A percentile compares a stretch with the other conserved stretches of the same genome.
Conservation (phyloP, 176 grass and related monocot genomes). For the Paspalum notatum region DNA sequence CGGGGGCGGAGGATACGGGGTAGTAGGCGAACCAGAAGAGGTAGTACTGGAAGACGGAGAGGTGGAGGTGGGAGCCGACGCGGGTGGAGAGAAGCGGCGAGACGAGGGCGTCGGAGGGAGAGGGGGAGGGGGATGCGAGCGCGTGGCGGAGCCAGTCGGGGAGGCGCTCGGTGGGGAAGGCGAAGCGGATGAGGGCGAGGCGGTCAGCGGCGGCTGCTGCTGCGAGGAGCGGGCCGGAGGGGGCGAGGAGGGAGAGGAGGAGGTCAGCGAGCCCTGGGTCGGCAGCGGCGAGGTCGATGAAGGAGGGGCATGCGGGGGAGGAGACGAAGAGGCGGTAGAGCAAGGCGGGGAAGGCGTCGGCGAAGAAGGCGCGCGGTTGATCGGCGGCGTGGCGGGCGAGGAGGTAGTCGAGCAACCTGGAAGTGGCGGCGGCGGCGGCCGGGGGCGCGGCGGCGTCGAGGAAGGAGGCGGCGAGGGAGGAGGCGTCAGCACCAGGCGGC, state of each 20-base stretch:
- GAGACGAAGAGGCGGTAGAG: slow-evolving; percentile 64
- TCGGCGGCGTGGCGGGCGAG: slow-evolving; percentile 65
- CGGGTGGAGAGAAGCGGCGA: slow-evolving; percentile 62
- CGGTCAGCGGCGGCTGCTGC: slow-evolving; percentile 62
- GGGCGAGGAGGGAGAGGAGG: slow-evolving; percentile 60
- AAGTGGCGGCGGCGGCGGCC: slow-evolving; percentile 46
- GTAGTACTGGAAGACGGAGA: slow-evolving; percentile 87
- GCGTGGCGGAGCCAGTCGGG: slow-evolving; percentile 74
- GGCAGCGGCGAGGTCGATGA: slow-evolving; percentile 60
- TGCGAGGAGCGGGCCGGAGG: slow-evolving; percentile 68
- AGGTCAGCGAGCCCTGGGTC: slow-evolving; percentile 22
- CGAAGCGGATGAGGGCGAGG: slow-evolving; percentile 62
- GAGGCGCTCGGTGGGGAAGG: slow-evolving; percentile 82
- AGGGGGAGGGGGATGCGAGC: slow-evolving; percentile 28
- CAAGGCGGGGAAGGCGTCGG: slow-evolving; percentile 65
- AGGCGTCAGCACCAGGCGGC: slow-evolving; percentile 27
- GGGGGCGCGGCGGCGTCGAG: slow-evolving; percentile 42
- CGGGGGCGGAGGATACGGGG: slow-evolving; percentile 43
- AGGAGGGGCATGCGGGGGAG: slow-evolving; percentile 47
- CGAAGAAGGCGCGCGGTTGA: slow-evolving; percentile 75
- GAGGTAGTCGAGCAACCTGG: slow-evolving; percentile 54
- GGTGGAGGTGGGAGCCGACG: slow-evolving; percentile 66
- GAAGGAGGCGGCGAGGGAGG: slow-evolving; percentile 29
- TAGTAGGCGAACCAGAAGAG: slow-evolving; percentile 98
- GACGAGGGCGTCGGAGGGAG: slow-evolving; percentile 33